Percentiles rank a stretch among this genome's conserved stretches.
phyloP scores from a whole-genome alignment of 108 stramenopile genomes.

The Discostella pseudostelligera region DNA sequence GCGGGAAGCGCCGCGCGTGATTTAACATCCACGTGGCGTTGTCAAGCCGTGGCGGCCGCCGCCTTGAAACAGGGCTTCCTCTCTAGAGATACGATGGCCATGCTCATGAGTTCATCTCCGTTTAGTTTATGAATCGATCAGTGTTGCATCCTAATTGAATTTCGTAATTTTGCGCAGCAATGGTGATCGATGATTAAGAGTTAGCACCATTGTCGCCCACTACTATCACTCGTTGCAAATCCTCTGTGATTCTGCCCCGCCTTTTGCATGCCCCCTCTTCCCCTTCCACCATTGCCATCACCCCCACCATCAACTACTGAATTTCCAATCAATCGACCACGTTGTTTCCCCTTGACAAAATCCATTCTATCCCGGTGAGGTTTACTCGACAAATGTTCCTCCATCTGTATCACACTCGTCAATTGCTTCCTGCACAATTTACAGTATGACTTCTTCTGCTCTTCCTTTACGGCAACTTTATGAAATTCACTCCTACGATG shows the following conservation, averaged over 20 bases:
- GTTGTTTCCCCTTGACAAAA: conserved; percentile 43
- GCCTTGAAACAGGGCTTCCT: no score
- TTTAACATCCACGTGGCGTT: no score
- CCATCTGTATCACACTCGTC: conserved; percentile 84
- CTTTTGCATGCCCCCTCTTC: conserved; percentile 4
- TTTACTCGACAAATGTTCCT: conserved; percentile 78
- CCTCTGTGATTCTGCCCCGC: conserved; percentile 6
- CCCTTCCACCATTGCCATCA: conserved; percentile 4
- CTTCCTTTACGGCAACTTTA: conserved; percentile 63
- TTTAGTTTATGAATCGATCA: no score
- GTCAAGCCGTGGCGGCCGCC: no score
- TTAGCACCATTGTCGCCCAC: conserved; percentile 38
- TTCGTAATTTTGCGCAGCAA: no score
- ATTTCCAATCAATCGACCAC: conserved; percentile 12
- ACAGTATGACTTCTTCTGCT: conserved; percentile 79
- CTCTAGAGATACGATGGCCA: no score
- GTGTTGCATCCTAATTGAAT: no score
- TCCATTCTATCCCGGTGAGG: conserved; percentile 75
- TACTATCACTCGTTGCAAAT: conserved; percentile 10
- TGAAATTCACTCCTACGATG: conserved; percentile 79
- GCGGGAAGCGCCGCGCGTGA: no score
- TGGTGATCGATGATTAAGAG: no score
- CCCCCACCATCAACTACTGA: background rate
- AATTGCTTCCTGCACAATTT: conserved; percentile 86
- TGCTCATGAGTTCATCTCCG: no score